A percentile compares a stretch with the other conserved stretches of the same genome.
phyloP scores from a whole-genome alignment of 2,329 filamentous ascomycete species.

The Emergomyces orientalis region DNA sequence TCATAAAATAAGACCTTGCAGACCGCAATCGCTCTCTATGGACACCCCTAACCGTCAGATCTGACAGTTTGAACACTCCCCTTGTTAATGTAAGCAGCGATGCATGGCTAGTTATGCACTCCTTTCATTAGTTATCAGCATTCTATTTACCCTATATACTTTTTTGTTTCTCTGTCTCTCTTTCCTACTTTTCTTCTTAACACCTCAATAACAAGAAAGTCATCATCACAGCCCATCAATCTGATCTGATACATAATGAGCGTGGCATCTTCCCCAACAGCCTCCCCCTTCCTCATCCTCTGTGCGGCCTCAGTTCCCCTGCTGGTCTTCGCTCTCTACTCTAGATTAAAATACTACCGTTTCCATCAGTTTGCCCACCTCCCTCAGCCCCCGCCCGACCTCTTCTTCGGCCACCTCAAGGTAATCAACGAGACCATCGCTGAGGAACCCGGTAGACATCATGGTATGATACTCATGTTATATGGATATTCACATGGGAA shows the following conservation, averaged over 20 bases:
- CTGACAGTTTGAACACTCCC: too few species aligned
- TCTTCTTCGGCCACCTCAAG: not conserved
- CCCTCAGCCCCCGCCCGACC: not conserved
- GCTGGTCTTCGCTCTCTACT: not conserved
- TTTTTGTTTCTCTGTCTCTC: too few species aligned
- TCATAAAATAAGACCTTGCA: too few species aligned
- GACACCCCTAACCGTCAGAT: too few species aligned
- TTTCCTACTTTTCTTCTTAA: too few species aligned
- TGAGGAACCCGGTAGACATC: not conserved
- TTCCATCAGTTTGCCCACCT: not conserved
- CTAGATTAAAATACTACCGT: not conserved
- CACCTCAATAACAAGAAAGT: too few species aligned
- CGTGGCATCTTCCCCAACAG: not conserved
- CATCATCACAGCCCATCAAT: too few species aligned
- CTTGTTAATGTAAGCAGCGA: too few species aligned
- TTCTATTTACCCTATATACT: too few species aligned
- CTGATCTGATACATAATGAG: not conserved
- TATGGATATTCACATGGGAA: not conserved
- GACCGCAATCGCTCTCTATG: too few species aligned
- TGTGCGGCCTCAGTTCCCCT: not conserved
- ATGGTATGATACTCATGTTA: not conserved
- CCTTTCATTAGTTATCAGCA: too few species aligned
- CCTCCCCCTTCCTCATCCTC: not conserved
- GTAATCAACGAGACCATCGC: not conserved
- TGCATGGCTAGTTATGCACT: too few species aligned